Base-by-base conservation (phyloP, 768 basidiomycete genomes). In the Lyophyllum shimeji region DNA sequence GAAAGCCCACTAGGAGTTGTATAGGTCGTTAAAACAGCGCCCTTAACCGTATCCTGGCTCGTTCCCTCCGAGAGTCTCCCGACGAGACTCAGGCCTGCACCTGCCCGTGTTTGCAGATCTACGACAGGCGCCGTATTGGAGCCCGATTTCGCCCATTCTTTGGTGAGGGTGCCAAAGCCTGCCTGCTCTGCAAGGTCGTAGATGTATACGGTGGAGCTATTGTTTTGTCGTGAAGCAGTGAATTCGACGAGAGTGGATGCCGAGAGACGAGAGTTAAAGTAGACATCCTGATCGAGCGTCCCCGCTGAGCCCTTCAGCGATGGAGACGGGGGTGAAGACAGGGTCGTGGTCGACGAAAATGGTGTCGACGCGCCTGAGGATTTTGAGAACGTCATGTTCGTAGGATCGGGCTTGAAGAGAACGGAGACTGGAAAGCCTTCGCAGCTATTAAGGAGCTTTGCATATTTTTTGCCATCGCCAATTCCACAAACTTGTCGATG, bases 1-100 rank as follows among this genome's bases (percentile, higher is more conserved):
- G 88, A 84, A 43, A 98, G 78, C 2, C 95, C 93, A n/a, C 74
- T 76, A 0, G 93, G 88, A 0, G 94, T 89, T 3, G 90, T 92
- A 70, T 87, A 94, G 1, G 88, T 87, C 0, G 90, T 90, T 50
- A 93, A 71, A 40, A 87, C 71, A 15, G 84, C 78, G 18, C 82
- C 82, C 44, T 74, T 79, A 29, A 74, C 76, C 3, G 81, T 79
- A 59, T 90, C 86, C 61, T 79, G 79, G 68, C 88, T 90, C 15
- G 91, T 84, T 34, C 90, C 87, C 64, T 90, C 87, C 7, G 88
- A 90, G 48, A 94, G 74, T 49, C 92, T 76, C 33, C 95, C 90
- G 52, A 90, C 80, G 60, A 95, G 76, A 63, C 82, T 81, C 55
- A 93, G 71, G 8, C 94, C 94, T 17, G 94, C 93, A 46, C 94